Base-by-base conservation (phyloP, 129 eudicot genomes). In the Artemisia annua region DNA sequence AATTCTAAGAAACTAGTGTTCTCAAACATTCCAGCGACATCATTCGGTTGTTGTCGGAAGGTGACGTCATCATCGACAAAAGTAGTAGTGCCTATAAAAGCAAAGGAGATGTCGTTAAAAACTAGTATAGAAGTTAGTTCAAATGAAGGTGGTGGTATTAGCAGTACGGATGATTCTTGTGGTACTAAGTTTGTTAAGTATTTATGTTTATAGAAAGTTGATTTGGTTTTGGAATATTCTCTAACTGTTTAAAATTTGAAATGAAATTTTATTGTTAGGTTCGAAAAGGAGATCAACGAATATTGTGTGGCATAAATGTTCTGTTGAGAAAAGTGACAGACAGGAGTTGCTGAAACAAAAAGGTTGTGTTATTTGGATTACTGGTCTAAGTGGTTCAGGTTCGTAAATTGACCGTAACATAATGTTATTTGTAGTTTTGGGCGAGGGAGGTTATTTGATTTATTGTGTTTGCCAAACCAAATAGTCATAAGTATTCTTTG, bases 361-460 rank as follows among this genome's bases (percentile, higher is more conserved):
- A 83, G 98, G 98, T 9, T 93, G 98, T 81, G 98, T 89, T 50
- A 79, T 93, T 48, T 93, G 96, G 98, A 89, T 93, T 43, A 93
- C 98, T 48, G 98, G 98, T 35, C 95, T 93, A 54, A 93, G 98
- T 79, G 98, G 98, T 78, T 93, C 98, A 87, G 98, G 98, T 93
- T 72, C 66, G 89, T 77, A 39, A 1, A 28, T 28, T 28, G 32
- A 28, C 5, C 32, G 32, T 28, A 28, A 28, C 32, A 28, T 28
- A 28, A 28, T 28, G 32, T 28, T 28, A n/a, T n/a, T n/a, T n/a
- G n/a, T n/a, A n/a, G n/a, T 28, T 28, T 28, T 35, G 43, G n/a
- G n/a, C n/a, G n/a, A n/a, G n/a, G n/a, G n/a, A n/a, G n/a, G n/a
- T n/a, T n/a, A n/a, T n/a, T n/a, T n/a, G n/a, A n/a, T n/a, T n/a